A percentile compares a stretch with the other conserved stretches of the same genome.
Evolutionary conservation across 2,329 filamentous ascomycete species (phyloP).

Genomic region (Penicillium sp.): DNA sequence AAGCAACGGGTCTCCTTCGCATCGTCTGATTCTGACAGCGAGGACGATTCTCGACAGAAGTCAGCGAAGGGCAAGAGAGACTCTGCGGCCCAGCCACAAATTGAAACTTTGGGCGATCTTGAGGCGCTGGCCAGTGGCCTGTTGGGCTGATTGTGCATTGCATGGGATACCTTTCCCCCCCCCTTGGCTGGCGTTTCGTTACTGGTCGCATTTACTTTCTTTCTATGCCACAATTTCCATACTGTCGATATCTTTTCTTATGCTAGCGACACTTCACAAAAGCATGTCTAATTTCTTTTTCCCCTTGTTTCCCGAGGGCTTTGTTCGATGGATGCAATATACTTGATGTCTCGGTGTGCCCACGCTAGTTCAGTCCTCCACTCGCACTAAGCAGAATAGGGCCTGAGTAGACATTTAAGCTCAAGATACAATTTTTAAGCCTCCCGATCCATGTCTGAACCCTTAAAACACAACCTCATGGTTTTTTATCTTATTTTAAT

Average conservation of each 20-base stretch:
- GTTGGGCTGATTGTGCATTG: constrained; percentile 26
- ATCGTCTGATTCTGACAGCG: constrained; percentile 22
- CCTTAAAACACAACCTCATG: too few relatives aligned
- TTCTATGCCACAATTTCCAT: constrained; percentile 7
- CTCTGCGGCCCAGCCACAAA: constrained; percentile 23
- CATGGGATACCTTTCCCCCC: not conserved
- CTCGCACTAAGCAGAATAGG: too few relatives aligned
- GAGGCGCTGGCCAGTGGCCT: constrained; percentile 43
- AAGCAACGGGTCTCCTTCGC: constrained; percentile 37
- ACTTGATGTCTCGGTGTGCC: too few relatives aligned
- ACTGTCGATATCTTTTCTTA: constrained; percentile 7
- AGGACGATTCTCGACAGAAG: constrained; percentile 23
- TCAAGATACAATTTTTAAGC: too few relatives aligned
- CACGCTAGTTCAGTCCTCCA: too few relatives aligned
- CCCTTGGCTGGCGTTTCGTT: constrained; percentile 4
- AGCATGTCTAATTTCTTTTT: constrained; percentile 15
- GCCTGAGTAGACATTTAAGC: too few relatives aligned
- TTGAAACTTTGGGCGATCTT: constrained; percentile 44
- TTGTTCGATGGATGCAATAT: too few relatives aligned
- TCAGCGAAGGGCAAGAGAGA: constrained; percentile 18
- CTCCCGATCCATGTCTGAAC: too few relatives aligned
- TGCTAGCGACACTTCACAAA: constrained; percentile 23
- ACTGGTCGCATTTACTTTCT: constrained; percentile 10
- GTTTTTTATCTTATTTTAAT: too few relatives aligned
- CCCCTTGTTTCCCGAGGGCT: not conserved